phyloP scores from a whole-genome alignment of 805 yeast genomes.

The Lipomyces starkeyi region DNA sequence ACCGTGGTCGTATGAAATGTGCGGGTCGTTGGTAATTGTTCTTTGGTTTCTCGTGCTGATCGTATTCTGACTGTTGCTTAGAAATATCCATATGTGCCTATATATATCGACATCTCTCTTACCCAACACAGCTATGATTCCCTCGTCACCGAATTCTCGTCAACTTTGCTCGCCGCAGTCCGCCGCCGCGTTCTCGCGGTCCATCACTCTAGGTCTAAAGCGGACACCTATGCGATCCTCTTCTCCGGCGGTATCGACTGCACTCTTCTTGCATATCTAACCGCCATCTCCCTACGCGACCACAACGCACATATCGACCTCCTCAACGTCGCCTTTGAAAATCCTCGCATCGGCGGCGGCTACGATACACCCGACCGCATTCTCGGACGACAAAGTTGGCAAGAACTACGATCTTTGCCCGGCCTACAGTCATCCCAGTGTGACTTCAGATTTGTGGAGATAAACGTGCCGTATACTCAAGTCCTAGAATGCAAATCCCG shows the following conservation, averaged over 20 bases:
- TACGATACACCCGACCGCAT: conserved; percentile 83
- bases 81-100: conserved; percentile 16
- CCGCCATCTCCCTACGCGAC: conserved; percentile 40
- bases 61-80: conserved; percentile 2
- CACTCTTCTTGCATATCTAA: conserved; percentile 67
- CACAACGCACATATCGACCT: conserved; percentile 60
- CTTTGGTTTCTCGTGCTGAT: not conserved
- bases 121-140: conserved; percentile 17
- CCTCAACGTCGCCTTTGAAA: conserved; percentile 91
- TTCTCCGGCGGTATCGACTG: conserved; percentile 98
- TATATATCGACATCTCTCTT: not conserved
- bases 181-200: conserved; percentile 22
- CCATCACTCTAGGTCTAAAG: conserved; percentile 5
- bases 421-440: conserved; percentile 10
- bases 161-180: conserved; percentile 22
- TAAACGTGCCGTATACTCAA: conserved; percentile 73
- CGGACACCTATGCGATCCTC: conserved; percentile 59
- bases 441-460: conserved; percentile 50
- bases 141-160: conserved; percentile 29
- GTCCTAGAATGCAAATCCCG: conserved; percentile 58
- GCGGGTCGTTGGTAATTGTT: not conserved
- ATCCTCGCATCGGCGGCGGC: conserved; percentile 65
- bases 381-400: conserved; percentile 70
- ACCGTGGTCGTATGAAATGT: conserved; percentile 13
- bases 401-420: conserved; percentile 47